Conservation (phyloP, 2,329 filamentous ascomycete species). For the Colletotrichum neosansevieriae region DNA sequence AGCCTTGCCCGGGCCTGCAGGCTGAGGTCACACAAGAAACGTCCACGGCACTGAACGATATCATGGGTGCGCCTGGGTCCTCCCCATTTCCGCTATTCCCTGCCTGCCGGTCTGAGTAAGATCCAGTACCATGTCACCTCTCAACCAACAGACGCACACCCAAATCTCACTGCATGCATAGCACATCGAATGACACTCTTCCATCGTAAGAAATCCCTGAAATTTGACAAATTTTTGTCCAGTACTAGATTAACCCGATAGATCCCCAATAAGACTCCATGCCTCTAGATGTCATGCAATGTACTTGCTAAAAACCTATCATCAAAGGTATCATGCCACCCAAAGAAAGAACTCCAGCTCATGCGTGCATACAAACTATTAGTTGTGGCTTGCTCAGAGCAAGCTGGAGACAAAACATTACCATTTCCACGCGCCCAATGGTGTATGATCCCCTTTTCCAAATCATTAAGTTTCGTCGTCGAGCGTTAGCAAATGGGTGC, state of each 20-base stretch:
- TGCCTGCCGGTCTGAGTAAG: not conserved
- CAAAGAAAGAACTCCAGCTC: slow-evolving; percentile 7
- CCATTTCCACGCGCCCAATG: not conserved
- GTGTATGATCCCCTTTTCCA: not conserved
- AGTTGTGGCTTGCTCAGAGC: slow-evolving; percentile 1
- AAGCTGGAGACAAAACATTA: not conserved
- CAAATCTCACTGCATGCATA: slow-evolving; percentile 12
- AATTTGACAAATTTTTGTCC: not conserved
- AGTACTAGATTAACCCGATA: not conserved
- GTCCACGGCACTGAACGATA: no score
- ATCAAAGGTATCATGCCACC: not conserved
- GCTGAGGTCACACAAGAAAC: not conserved
- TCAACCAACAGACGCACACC: not conserved
- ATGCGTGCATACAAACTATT: slow-evolving; percentile 14
- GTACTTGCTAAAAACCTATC: not conserved
- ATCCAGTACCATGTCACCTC: slow-evolving; percentile 5
- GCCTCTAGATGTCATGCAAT: slow-evolving; percentile 2
- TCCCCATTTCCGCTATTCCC: no score
- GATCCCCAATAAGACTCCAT: not conserved
- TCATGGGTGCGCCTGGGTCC: no score
- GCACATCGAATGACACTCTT: not conserved
- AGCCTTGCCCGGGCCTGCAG: not conserved
- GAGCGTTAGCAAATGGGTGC: not conserved
- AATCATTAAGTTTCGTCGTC: not conserved
- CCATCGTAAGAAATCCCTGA: not conserved